A percentile compares a stretch with the other conserved stretches of the same genome.
Evolutionary conservation across 2,329 filamentous ascomycete species (phyloP).

Genomic region (Claviceps capensis): DNA sequence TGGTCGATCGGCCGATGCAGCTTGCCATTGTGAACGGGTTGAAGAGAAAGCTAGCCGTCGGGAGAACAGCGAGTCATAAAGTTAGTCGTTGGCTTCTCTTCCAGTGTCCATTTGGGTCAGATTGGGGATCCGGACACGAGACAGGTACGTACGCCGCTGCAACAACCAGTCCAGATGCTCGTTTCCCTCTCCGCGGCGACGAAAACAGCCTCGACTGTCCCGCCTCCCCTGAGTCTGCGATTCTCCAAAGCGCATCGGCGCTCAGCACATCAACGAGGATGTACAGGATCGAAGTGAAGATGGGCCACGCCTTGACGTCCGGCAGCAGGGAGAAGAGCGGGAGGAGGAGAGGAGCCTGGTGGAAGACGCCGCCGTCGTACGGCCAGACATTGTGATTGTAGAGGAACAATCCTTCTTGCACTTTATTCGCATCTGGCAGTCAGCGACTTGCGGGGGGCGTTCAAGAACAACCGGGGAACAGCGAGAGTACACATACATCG

Average conservation of each 20-base stretch:
- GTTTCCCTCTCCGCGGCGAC: conserved; percentile 62
- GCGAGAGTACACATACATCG: conserved; percentile 48
- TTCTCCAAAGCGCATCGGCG: conserved; percentile 63
- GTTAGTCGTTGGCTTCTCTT: not conserved
- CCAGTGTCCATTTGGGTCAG: not conserved
- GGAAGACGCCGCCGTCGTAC: conserved; percentile 81
- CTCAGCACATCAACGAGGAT: conserved; percentile 68
- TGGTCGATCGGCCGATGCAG: conserved; percentile 80
- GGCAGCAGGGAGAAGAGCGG: conserved; percentile 86
- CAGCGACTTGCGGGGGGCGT: too few species aligned
- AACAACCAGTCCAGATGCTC: conserved; percentile 61
- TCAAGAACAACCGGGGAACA: not conserved
- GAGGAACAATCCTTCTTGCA: conserved; percentile 91
- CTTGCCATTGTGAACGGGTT: conserved; percentile 89
- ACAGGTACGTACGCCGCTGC: conserved; percentile 54
- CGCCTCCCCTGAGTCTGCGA: conserved; percentile 71
- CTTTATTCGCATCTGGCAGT: conserved; percentile 26
- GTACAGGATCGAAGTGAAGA: conserved; percentile 70
- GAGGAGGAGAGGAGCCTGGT: conserved; percentile 76
- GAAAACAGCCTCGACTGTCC: conserved; percentile 59
- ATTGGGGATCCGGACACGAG: not conserved
- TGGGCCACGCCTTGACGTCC: conserved; percentile 47
- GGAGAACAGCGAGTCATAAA: not conserved
- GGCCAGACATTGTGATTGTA: conserved; percentile 94
- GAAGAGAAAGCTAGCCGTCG: conserved; percentile 61